Evolutionary conservation across 2,329 filamentous ascomycete species (phyloP).

Genomic region (Didymella pomorum): DNA sequence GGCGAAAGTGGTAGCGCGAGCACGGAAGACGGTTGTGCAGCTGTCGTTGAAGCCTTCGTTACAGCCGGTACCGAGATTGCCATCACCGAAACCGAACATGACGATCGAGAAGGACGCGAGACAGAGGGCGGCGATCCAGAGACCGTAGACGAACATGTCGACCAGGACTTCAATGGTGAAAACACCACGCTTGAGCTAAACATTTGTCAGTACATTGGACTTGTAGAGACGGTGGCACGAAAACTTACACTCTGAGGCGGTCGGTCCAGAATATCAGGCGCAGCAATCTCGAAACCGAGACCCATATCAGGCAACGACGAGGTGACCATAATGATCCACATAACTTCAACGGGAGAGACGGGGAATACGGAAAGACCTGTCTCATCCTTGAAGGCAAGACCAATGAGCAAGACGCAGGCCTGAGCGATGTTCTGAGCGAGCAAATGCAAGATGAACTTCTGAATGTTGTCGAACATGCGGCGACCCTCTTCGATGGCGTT

Average conservation of each 20-base stretch:
- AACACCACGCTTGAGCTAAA: slow-evolving; percentile 45
- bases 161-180: slow-evolving; percentile 47
- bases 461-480: slow-evolving; percentile 57
- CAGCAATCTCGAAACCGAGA: slow-evolving; percentile 46
- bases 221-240: neutral
- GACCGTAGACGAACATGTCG: slow-evolving; percentile 49
- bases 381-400: slow-evolving; percentile 46
- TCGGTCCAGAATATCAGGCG: slow-evolving; percentile 45
- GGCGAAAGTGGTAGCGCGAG: slow-evolving; percentile 76
- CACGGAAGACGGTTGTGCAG: slow-evolving; percentile 53
- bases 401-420: slow-evolving; percentile 46
- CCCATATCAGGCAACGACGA: slow-evolving; percentile 49
- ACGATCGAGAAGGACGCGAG: slow-evolving; percentile 46
- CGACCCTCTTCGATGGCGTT: slow-evolving; percentile 57
- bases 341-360: slow-evolving; percentile 48
- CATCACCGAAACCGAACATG: slow-evolving; percentile 46
- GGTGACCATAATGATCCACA: slow-evolving; percentile 53
- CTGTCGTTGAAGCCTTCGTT: slow-evolving; percentile 39
- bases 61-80: slow-evolving; percentile 43
- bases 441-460: slow-evolving; percentile 51
- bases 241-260: slow-evolving; percentile 42
- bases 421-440: slow-evolving; percentile 47
- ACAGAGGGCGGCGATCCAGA: slow-evolving; percentile 45
- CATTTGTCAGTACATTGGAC: slow-evolving; percentile 19
- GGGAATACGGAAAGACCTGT: slow-evolving; percentile 48